phyloP scores from a whole-genome alignment of 345 rosid species.

The Heritiera littoralis region DNA sequence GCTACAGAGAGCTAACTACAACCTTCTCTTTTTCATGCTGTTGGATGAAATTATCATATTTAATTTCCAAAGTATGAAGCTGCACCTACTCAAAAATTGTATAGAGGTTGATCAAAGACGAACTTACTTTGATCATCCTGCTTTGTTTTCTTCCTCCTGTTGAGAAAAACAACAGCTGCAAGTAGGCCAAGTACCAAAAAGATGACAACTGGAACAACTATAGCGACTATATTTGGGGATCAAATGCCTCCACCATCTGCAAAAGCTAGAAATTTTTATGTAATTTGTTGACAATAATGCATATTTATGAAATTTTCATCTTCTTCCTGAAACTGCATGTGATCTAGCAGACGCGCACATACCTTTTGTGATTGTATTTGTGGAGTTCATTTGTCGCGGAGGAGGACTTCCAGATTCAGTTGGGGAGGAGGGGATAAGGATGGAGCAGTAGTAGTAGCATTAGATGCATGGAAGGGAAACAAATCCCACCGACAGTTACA shows the following conservation, averaged over 20 bases:
- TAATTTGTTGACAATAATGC: too few species aligned
- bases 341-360: neutral
- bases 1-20: neutral
- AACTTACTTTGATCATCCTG: neutral
- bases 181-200: neutral
- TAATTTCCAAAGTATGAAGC: too few species aligned
- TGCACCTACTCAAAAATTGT: too few species aligned
- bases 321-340: neutral
- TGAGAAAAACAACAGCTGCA: slow-evolving; percentile 3
- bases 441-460: slow-evolving; percentile 15
- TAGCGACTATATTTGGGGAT: slow-evolving; percentile 16
- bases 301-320: neutral
- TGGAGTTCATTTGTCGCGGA: neutral
- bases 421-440: neutral
- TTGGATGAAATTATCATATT: too few species aligned
- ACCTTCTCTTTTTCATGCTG: too few species aligned
- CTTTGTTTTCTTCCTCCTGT: slow-evolving; percentile 3
- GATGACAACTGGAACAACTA: slow-evolving; percentile 26
- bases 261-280: neutral
- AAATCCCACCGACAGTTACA: slow-evolving; percentile 50
- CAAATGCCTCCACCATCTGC: slow-evolving; percentile 3
- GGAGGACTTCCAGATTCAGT: neutral
- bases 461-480: slow-evolving; percentile 34
- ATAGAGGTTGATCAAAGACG: neutral
- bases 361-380: neutral